Base-by-base conservation (phyloP, 768 basidiomycete genomes). In the Leccinellum albellum region DNA sequence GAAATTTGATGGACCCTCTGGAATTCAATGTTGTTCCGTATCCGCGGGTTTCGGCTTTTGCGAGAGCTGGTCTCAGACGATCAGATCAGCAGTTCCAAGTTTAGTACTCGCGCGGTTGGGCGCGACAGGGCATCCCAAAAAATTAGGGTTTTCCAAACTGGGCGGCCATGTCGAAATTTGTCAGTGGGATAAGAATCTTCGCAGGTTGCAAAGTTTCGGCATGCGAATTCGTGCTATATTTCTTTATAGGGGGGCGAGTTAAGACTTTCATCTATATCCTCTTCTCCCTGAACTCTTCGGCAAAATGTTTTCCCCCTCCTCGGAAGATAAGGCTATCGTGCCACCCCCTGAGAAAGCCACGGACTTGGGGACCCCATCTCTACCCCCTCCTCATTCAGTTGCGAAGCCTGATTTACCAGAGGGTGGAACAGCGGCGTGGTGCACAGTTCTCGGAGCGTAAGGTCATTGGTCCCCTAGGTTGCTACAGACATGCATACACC, bases 381-480 rank as follows among this genome's bases (percentile, higher is more conserved):
- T 12, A 42, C 40, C 40, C 40, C 20, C 10, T 40, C 37, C 37
- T 42, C 40, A 42, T 20, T 3, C 40, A 3, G 1, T 13, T 6
- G 10, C 24, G 9, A 53, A 58, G 23, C 31, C 46, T 9, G 62
- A 55, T 8, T 32, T 55, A 8, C 57, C 62, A 2, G 65, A 64
- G 6, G 59, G 60, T 3, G 64, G 70, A 28, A 14, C 57, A 15
- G 65, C 28, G 8, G 69, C 63, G 10, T 66, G 65, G 67, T 70
- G 67, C 42, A 62, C 69, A 2, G 68, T 64, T 6, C 49, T 62
- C 1, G 69, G 69, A 60, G 58, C 53, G 67, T 71, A 61, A 61
- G 65, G 46, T 55, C 15, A 46, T 23, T 10, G 13, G 4, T 46
- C 5, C 1, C 8, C 24, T 10, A 10, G 0, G 1, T 56, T 33